Percentiles rank a stretch among this genome's conserved stretches.
Evolutionary conservation across 2,329 filamentous ascomycete species (phyloP).

Genomic region (Pyricularia sp.): DNA sequence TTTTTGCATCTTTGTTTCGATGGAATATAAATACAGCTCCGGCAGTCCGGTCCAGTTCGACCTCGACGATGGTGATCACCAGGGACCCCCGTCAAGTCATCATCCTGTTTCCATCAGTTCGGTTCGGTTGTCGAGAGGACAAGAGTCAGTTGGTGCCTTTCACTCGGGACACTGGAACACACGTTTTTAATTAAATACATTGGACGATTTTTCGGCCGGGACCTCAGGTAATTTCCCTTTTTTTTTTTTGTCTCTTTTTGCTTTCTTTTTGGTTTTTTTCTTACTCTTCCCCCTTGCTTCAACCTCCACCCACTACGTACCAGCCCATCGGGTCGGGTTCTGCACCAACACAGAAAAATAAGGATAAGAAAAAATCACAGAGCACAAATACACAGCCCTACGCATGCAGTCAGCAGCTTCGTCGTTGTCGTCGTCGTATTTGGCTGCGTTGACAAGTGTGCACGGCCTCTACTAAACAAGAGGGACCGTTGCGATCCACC

Average conservation of each 20-base stretch:
- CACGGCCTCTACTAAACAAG: background rate
- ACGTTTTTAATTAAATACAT: background rate
- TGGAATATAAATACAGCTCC: background rate
- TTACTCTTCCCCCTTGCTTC: background rate
- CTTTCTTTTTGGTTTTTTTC: background rate
- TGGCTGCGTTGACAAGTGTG: background rate
- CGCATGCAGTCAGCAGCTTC: background rate
- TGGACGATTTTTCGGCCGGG: background rate
- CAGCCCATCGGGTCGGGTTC: background rate
- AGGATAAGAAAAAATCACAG: background rate
- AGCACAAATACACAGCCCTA: background rate
- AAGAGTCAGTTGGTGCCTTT: background rate
- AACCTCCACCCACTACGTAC: background rate
- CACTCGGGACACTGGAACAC: background rate
- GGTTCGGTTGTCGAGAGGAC: background rate
- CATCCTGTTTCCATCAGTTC: background rate
- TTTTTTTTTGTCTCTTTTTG: background rate
- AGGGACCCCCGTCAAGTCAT: background rate
- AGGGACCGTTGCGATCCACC: background rate
- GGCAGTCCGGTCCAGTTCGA: background rate
- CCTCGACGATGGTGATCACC: background rate
- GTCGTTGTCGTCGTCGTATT: background rate
- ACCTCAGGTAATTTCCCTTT: background rate
- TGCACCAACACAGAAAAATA: background rate
- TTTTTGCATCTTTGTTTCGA: background rate